phyloP scores from a whole-genome alignment of 73 alveolate species.

The Tetrahymena borealis region DNA sequence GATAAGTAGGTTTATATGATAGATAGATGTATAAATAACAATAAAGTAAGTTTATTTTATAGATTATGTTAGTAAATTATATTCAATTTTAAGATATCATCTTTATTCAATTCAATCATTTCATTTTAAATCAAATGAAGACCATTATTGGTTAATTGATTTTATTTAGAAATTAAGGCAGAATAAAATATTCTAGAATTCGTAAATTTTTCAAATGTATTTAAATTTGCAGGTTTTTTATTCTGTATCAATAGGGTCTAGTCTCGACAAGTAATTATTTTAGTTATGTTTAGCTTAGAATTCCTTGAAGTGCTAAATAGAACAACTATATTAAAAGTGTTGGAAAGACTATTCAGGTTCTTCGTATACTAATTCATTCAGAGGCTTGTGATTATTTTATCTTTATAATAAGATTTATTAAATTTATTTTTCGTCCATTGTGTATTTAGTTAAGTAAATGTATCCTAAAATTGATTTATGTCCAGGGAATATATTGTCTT shows the following conservation, averaged over 20 bases:
- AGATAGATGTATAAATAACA: too few species aligned
- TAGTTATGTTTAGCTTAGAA: neutral
- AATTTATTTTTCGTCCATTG: neutral
- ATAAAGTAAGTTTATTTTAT: too few species aligned
- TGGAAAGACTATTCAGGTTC: neutral
- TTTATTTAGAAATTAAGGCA: too few species aligned
- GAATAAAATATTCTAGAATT: too few species aligned
- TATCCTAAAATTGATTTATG: neutral
- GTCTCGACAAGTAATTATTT: neutral
- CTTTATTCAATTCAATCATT: too few species aligned
- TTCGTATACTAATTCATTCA: neutral
- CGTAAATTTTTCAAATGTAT: neutral
- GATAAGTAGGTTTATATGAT: too few species aligned
- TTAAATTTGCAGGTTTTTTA: neutral
- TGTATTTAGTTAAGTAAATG: neutral
- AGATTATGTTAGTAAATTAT: neutral
- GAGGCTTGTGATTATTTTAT: neutral
- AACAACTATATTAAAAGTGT: neutral
- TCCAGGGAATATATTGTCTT: neutral
- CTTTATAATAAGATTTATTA: neutral
- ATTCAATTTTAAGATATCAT: too few species aligned
- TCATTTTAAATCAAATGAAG: too few species aligned
- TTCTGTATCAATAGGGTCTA: neutral
- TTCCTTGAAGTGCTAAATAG: neutral
- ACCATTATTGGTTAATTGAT: too few species aligned